Base-by-base conservation (phyloP, 140 eudicot species). In the Oenanthe javanica region DNA sequence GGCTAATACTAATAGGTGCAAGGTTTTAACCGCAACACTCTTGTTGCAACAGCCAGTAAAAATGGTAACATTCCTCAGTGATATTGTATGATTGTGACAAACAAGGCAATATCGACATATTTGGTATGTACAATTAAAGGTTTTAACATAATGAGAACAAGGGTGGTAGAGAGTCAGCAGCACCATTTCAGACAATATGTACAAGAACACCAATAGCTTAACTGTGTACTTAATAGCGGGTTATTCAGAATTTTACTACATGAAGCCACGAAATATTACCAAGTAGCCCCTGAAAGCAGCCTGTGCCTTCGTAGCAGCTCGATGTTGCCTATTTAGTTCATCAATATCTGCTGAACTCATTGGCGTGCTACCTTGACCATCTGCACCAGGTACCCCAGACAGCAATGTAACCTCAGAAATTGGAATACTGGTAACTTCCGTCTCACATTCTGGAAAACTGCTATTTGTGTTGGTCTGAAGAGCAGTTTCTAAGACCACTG, bases 211-310 rank as follows among this genome's bases (percentile, higher is more conserved):
- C 42, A 69, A 0, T 51, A 81, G 66, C 66, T 55, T 57, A 25
- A 43, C 9, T 25, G 63, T 46, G 36, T 43, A 21, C 55, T 49
- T 4, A 51, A 23, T 21, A 50, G 36, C 3, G 21, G 48, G 10
- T 14, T 54, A 38, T 5, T 13, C 48, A 73, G 49, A 55, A 55
- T 15, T 25, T 57, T 61, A 74, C 72, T 52, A 21, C 18, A 50
- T 38, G 23, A 12, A 50, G 31, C 55, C 5, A 72, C 48, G 59
- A 76, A 72, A 81, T 49, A 75, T 70, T 92, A 92, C 98, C 98
- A 94, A 86, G 84, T 92, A 94, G 72, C 98, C 98, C 85, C 95
- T 88, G 84, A 94, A 94, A 23, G 94, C 97, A 25, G 98, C 97
- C 84, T 92, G 98, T 36, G 93, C 88, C 89, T 90, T 92, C 45